phyloP scores from a whole-genome alignment of 2,329 filamentous ascomycete genomes.

The Talaromyces sp. region DNA sequence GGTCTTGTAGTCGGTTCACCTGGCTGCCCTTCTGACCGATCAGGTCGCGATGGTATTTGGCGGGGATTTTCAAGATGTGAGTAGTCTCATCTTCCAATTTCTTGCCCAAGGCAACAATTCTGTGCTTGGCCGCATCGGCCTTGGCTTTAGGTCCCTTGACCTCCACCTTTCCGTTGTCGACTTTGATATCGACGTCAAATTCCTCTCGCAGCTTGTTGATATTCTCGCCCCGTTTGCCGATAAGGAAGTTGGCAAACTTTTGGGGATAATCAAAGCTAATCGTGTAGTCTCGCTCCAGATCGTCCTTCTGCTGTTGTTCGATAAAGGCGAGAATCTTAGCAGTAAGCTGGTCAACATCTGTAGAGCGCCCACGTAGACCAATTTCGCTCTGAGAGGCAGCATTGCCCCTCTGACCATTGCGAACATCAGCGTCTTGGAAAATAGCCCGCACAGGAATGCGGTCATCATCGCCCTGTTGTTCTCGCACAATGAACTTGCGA shows the following conservation, averaged over 20 bases:
- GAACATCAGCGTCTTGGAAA: conserved; percentile 36
- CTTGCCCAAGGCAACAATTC: conserved; percentile 74
- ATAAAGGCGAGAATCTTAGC: conserved; percentile 74
- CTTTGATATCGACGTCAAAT: conserved; percentile 74
- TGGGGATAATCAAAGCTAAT: conserved; percentile 89
- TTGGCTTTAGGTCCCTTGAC: conserved; percentile 95
- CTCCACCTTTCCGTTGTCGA: conserved; percentile 90
- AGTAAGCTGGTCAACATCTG: conserved; percentile 66
- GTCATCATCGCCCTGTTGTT: conserved; percentile 50
- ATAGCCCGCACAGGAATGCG: conserved; percentile 55
- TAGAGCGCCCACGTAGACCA: conserved; percentile 71
- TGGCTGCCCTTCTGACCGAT: conserved; percentile 84
- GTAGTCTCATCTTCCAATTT: conserved; percentile 88
- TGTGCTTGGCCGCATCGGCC: conserved; percentile 76
- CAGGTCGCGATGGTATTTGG: conserved; percentile 88
- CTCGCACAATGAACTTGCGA: conserved; percentile 53
- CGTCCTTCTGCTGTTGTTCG: conserved; percentile 82
- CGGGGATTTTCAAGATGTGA: conserved; percentile 81
- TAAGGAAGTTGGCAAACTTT: conserved; percentile 84
- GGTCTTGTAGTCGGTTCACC: conserved; percentile 86
- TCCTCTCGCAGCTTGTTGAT: conserved; percentile 66
- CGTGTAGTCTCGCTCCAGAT: conserved; percentile 87
- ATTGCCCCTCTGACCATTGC: conserved; percentile 40
- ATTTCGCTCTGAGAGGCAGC: conserved; percentile 48
- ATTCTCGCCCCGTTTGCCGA: conserved; percentile 63